Percentiles rank a stretch among this genome's conserved stretches.
These are phyloP conservation scores for Phytopythium cucurbitacearum DNA, from an alignment of 352 stramenopile species.

Conservation along the genomic window DNA sequence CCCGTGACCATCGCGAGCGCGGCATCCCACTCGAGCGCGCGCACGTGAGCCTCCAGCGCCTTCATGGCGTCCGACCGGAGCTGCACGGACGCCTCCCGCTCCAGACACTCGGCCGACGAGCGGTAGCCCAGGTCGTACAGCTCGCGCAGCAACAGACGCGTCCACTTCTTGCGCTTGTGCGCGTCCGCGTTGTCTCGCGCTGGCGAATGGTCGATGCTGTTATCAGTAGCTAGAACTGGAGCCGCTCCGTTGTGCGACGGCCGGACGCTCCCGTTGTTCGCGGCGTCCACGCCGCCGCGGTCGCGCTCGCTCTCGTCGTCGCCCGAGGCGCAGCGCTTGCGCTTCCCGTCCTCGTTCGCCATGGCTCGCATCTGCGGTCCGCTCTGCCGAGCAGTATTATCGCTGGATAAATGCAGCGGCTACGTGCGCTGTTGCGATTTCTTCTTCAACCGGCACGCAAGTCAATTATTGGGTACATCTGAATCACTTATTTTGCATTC, in stretches of 20 bases:
- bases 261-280: not conserved
- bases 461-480: too few relatives aligned
- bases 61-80: slow-evolving; percentile 55
- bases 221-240: not conserved
- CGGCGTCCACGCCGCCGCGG: too few relatives aligned
- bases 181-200: slow-evolving; percentile 3
- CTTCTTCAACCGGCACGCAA: too few relatives aligned
- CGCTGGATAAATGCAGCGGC: too few relatives aligned
- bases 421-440: too few relatives aligned
- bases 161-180: slow-evolving; percentile 54
- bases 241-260: not conserved
- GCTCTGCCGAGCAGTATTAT: too few relatives aligned
- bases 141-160: slow-evolving; percentile 64
- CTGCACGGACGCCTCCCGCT: slow-evolving; percentile 53
- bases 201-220: not conserved
- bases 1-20: slow-evolving; percentile 36
- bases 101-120: slow-evolving; percentile 34
- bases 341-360: slow-evolving; percentile 18
- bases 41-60: slow-evolving; percentile 34
- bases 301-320: not conserved
- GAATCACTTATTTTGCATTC: too few relatives aligned
- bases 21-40: slow-evolving; percentile 41
- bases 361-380: not conserved
- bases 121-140: slow-evolving; percentile 67
- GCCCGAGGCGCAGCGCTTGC: slow-evolving; percentile 14